These are phyloP conservation scores for Schwanniomyces yamadae DNA, from an alignment of 805 yeast genomes.

Conservation along the genomic window DNA sequence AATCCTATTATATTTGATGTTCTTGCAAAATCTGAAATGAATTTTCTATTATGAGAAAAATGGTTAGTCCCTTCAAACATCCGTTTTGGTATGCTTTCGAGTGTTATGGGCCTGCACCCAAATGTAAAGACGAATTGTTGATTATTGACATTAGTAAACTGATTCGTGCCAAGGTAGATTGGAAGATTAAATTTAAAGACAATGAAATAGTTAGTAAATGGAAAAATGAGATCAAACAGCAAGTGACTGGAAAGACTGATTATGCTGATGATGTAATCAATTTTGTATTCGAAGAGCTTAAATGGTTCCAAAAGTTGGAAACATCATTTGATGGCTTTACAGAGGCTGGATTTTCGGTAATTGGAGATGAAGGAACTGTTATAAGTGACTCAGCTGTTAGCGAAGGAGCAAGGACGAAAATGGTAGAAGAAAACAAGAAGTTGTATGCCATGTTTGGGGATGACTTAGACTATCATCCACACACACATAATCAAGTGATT, in stretches of 20 bases:
- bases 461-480: conserved; percentile 37
- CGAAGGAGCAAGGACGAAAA: conserved; percentile 6
- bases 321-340: conserved; percentile 6
- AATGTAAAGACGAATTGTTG: conserved; percentile 15
- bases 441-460: conserved; percentile 13
- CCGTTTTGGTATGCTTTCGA: conserved; percentile 16
- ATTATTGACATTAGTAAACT: conserved; percentile 15
- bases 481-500: conserved; percentile 33
- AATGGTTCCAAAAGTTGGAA: conserved; percentile 23
- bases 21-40: too few species aligned
- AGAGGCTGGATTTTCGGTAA: conserved; percentile 13
- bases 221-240: conserved; percentile 17
- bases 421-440: conserved; percentile 12
- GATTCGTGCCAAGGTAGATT: conserved; percentile 17
- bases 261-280: conserved; percentile 19
- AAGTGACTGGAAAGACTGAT: conserved; percentile 10
- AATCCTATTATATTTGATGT: too few species aligned
- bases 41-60: too few species aligned
- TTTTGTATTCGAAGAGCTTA: conserved; percentile 28
- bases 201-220: conserved; percentile 16
- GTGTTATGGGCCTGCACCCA: conserved; percentile 12
- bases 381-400: conserved; percentile 18
- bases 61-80: conserved; percentile 11
- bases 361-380: conserved; percentile 20
- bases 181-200: conserved; percentile 18